Base-by-base conservation (phyloP, 1,284 basidiomycete species). In the Apiotrichum laibachii region DNA sequence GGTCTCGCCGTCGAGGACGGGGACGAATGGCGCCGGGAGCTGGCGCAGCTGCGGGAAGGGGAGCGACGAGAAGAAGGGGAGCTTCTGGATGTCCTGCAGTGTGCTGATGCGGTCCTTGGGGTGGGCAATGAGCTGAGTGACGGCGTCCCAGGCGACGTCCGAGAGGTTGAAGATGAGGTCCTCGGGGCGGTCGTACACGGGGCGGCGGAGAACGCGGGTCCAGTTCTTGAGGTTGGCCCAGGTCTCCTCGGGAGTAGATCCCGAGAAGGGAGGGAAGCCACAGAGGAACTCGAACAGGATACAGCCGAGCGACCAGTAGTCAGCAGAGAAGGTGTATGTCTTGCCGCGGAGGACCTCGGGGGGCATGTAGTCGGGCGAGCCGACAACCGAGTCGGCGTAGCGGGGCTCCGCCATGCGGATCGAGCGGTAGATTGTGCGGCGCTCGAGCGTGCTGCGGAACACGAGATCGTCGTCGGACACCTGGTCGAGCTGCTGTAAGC, bases 211-310 rank as follows among this genome's bases (percentile, higher is more conserved):
- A 4, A 94, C 91, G 67, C 89, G 89, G 26, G 87, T 85, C 96
- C 96, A 99, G 77, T 97, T 98, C 80, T 98, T 98, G 67, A 99
- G 81, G 77, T 99, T 99, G 21, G 92, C 92, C 93, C 96, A 99
- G 0, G 96, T 99, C 79, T 99, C 96, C 70, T 99, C 95, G 0
- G 94, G 89, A 0, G 89, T 92, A 46, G 88, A 86, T 15, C 96
- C 96, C 54, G 90, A 95, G 81, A 99, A 99, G 0, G 96, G 96
- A 12, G 96, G 96, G 81, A 97, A 99, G 22, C 93, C 93, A 57
- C 79, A 81, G n/a, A 97, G 82, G 80, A 97, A 97, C 79, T 98
- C 93, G 80, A 98, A 99, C 33, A 99, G 81, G 70, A 99, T 99
- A 77, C 96, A 99, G 12, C 96, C 96, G 5, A 99, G 84, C 6